Conservation (phyloP, 352 stramenopile species). For the Phytophthora sojae region DNA sequence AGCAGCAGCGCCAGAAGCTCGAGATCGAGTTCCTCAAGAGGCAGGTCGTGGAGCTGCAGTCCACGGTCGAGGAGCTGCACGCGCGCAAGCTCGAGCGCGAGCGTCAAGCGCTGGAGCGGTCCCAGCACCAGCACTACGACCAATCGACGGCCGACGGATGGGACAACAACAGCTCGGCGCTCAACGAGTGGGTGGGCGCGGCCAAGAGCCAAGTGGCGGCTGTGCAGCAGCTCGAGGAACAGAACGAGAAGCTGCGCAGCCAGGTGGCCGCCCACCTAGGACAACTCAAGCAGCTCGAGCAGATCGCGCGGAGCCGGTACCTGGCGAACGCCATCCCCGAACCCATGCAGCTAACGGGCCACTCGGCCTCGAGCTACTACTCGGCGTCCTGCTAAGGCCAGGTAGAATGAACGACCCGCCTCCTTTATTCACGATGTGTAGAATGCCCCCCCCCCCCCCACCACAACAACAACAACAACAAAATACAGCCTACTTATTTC, state of each 20-base stretch:
- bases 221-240: slow-evolving; percentile 35
- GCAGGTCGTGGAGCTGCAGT: slow-evolving; percentile 39
- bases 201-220: slow-evolving; percentile 26
- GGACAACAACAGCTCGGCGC: not conserved
- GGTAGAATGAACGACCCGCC: not conserved
- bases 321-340: slow-evolving; percentile 17
- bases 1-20: slow-evolving; percentile 46
- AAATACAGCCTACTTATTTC: slow-evolving; percentile 16
- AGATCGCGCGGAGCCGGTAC: slow-evolving; percentile 18
- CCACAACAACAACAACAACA: not conserved
- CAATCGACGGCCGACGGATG: not conserved
- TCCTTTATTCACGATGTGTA: not conserved
- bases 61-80: slow-evolving; percentile 31
- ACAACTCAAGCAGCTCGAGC: slow-evolving; percentile 39
- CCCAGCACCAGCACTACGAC: too few species aligned
- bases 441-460: not conserved
- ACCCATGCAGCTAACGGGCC: slow-evolving; percentile 6
- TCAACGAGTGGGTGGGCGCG: slow-evolving; percentile 18
- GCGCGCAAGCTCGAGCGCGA: slow-evolving; percentile 33
- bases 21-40: slow-evolving; percentile 41
- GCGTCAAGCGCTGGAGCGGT: slow-evolving; percentile 3
- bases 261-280: slow-evolving; percentile 33
- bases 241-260: slow-evolving; percentile 52
- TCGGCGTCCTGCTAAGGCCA: slow-evolving; percentile 11
- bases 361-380: slow-evolving; percentile 14